Percentiles rank a stretch among this genome's conserved stretches.
Evolutionary conservation across 2,329 filamentous ascomycete genomes (phyloP).

Genomic region (Scopulariopsis brevicaulis): DNA sequence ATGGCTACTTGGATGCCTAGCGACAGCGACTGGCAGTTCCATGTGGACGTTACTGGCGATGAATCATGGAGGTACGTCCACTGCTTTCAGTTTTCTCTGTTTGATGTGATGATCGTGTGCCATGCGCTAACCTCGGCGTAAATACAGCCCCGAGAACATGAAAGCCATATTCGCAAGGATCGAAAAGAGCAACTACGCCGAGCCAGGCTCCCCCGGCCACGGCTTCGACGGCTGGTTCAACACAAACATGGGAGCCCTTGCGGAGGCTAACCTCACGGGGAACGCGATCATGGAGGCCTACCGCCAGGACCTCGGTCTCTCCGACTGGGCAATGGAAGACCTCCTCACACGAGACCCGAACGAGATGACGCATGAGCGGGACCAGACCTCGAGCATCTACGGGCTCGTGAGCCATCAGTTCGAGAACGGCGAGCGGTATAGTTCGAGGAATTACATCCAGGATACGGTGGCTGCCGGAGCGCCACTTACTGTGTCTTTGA

Average conservation of each 20-base stretch:
- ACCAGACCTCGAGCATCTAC: constrained; percentile 15
- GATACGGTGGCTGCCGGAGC: constrained; percentile 3
- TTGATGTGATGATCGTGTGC: too few species aligned
- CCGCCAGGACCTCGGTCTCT: constrained; percentile 11
- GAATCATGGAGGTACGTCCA: constrained; percentile 20
- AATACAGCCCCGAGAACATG: constrained; percentile 22
- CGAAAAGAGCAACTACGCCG: constrained; percentile 29
- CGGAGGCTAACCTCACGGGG: constrained; percentile 7
- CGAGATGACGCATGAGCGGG: constrained; percentile 11
- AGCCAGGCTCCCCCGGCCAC: constrained; percentile 23
- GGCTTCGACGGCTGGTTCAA: constrained; percentile 28
- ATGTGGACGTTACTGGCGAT: constrained; percentile 29
- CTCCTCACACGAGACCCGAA: constrained; percentile 8
- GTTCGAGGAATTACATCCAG: constrained; percentile 15
- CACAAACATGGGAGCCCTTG: constrained; percentile 8
- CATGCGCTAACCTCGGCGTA: neutral
- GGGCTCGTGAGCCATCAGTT: constrained; percentile 14
- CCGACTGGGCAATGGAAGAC: constrained; percentile 3
- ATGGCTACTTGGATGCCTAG: constrained; percentile 17
- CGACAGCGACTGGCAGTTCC: constrained; percentile 23
- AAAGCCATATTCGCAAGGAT: constrained; percentile 25
- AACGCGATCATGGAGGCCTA: constrained; percentile 9
- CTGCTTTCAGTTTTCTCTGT: neutral
- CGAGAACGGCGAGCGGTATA: constrained; percentile 15
- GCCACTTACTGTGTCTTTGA: constrained; percentile 11